These are phyloP conservation scores for Polysphondylium violaceum DNA, from an alignment of 78 protist genomes.

Conservation along the genomic window DNA sequence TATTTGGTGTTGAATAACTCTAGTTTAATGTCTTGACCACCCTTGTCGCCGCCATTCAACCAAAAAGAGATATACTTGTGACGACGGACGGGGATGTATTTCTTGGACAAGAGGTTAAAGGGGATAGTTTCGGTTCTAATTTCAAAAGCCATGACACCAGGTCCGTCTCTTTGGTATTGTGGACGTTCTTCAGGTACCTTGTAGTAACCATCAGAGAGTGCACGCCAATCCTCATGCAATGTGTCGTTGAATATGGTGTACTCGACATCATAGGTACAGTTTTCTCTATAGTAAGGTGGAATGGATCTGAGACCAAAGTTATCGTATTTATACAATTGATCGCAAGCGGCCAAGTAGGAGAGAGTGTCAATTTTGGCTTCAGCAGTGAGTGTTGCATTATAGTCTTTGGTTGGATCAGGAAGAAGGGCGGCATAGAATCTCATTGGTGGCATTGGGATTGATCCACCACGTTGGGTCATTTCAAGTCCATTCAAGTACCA, in stretches of 20 bases:
- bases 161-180: constrained; percentile 14
- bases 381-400: neutral
- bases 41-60: constrained; percentile 19
- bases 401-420: neutral
- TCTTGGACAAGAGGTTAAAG: neutral
- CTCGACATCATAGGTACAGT: neutral
- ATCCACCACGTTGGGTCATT: neutral
- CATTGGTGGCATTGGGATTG: constrained; percentile 30
- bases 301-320: neutral
- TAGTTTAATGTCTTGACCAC: neutral
- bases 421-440: neutral
- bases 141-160: constrained; percentile 17
- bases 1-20: neutral
- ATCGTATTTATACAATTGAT: no score
- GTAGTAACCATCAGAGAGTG: neutral
- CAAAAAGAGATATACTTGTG: constrained; percentile 20
- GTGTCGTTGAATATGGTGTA: constrained; percentile 12
- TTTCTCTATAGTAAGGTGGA: constrained; percentile 13
- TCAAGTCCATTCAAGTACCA: constrained; percentile 16
- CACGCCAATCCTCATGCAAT: neutral
- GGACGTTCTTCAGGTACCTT: neutral
- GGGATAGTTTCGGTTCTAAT: constrained; percentile 1
- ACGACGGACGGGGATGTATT: neutral
- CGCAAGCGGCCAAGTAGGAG: neutral
- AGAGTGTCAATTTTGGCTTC: neutral